phyloP scores from a whole-genome alignment of 495 filamentous ascomycete species.

The Clavariopsis aquatica region DNA sequence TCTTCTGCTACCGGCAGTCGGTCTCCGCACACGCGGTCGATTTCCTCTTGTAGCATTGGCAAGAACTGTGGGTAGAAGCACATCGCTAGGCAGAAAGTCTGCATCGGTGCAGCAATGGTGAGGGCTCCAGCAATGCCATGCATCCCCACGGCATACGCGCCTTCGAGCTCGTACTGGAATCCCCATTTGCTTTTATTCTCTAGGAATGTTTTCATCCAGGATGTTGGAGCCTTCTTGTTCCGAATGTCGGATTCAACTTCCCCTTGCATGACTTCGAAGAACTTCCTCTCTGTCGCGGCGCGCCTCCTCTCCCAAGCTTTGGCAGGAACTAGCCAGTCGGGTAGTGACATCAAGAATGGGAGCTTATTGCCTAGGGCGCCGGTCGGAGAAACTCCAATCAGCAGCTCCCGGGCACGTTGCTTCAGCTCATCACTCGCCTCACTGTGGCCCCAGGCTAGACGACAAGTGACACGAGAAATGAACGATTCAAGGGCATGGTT shows the following conservation, averaged over 20 bases:
- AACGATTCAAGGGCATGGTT: slow-evolving; percentile 60
- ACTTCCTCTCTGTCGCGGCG: slow-evolving; percentile 40
- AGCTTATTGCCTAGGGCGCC: slow-evolving; percentile 56
- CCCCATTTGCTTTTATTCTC: slow-evolving; percentile 39
- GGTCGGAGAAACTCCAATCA: slow-evolving; percentile 59
- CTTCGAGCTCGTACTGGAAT: slow-evolving; percentile 47
- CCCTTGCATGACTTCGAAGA: slow-evolving; percentile 44
- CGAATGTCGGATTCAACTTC: slow-evolving; percentile 39
- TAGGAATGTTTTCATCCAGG: slow-evolving; percentile 43
- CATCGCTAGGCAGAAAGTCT: slow-evolving; percentile 62
- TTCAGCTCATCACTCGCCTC: slow-evolving; percentile 51
- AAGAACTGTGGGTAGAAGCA: slow-evolving; percentile 60
- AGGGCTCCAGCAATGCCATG: slow-evolving; percentile 47
- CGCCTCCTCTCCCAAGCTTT: slow-evolving; percentile 43
- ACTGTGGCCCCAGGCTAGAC: slow-evolving; percentile 60
- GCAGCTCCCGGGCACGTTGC: slow-evolving; percentile 57
- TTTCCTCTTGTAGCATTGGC: slow-evolving; percentile 54
- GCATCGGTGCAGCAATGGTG: slow-evolving; percentile 54
- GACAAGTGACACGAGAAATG: slow-evolving; percentile 59
- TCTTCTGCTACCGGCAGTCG: slow-evolving; percentile 41
- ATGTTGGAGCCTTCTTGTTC: slow-evolving; percentile 38
- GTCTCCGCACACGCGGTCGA: slow-evolving; percentile 54
- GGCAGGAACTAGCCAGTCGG: slow-evolving; percentile 41
- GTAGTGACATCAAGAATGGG: slow-evolving; percentile 44
- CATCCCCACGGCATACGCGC: slow-evolving; percentile 47